These are phyloP conservation scores for Phytophthora syringae DNA, from an alignment of 352 stramenopile genomes.

Conservation along the genomic window DNA sequence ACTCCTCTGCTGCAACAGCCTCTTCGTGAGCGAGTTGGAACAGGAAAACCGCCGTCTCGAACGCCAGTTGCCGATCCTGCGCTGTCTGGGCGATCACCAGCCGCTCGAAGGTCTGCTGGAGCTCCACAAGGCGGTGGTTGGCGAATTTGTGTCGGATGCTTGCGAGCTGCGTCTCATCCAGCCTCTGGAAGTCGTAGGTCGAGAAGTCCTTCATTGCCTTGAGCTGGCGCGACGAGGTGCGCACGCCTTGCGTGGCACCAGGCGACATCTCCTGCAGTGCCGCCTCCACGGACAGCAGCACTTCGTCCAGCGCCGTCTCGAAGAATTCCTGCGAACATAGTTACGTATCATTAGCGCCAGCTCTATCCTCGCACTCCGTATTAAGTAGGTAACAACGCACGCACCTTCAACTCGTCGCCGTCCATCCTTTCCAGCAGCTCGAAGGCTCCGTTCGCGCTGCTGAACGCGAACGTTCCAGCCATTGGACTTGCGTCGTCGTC, in stretches of 20 bases:
- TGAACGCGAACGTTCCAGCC: constrained; percentile 65
- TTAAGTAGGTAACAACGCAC: background rate
- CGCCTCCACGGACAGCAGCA: constrained; percentile 55
- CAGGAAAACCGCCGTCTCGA: constrained; percentile 63
- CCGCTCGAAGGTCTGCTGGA: constrained; percentile 73
- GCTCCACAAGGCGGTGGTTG: constrained; percentile 65
- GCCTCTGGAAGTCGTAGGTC: constrained; percentile 51
- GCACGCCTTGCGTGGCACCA: constrained; percentile 55
- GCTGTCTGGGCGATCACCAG: constrained; percentile 61
- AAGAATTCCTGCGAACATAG: constrained; percentile 63
- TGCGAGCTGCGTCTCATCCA: constrained; percentile 49
- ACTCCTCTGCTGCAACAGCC: background rate
- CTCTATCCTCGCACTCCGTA: background rate
- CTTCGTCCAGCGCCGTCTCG: constrained; percentile 66
- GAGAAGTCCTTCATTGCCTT: constrained; percentile 58
- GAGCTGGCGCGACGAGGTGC: constrained; percentile 49
- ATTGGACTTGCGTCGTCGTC: constrained; percentile 52
- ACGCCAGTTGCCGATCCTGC: constrained; percentile 57
- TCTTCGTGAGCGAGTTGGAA: constrained; percentile 75
- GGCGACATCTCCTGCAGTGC: constrained; percentile 68
- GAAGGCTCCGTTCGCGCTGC: constrained; percentile 60
- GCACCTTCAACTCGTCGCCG: constrained; percentile 72
- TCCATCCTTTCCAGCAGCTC: constrained; percentile 75
- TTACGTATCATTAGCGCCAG: background rate
- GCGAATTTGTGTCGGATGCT: constrained; percentile 59